Conservation (phyloP, 768 basidiomycete genomes). For the Phylloporus scabripes region DNA sequence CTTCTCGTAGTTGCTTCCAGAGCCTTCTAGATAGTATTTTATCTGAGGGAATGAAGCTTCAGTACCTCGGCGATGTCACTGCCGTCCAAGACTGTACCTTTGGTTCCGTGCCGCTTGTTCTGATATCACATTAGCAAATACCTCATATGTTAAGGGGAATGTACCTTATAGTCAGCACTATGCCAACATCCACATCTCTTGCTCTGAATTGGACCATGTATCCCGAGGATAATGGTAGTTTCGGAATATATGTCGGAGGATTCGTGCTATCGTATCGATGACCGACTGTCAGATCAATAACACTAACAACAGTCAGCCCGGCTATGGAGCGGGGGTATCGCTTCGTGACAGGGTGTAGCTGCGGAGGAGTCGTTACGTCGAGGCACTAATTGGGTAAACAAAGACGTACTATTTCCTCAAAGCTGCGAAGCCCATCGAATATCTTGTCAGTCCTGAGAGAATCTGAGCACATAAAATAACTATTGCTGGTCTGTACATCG, state of each 20-base stretch:
- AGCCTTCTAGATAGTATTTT: slow-evolving; percentile 87
- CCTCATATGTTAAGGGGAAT: slow-evolving; percentile 10
- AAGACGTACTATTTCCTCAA: slow-evolving; percentile 35
- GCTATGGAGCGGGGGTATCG: slow-evolving; percentile 61
- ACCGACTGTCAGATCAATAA: slow-evolving; percentile 64
- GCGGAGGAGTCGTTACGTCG: slow-evolving; percentile 1
- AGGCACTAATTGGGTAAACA: not conserved
- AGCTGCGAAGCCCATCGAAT: slow-evolving; percentile 61
- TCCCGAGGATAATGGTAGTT: slow-evolving; percentile 66
- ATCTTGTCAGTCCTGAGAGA: slow-evolving; percentile 61
- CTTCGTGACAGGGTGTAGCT: slow-evolving; percentile 19
- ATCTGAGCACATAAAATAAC: slow-evolving; percentile 75
- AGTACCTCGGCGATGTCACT: not conserved
- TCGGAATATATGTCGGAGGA: slow-evolving; percentile 56
- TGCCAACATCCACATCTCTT: slow-evolving; percentile 36
- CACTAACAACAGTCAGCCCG: slow-evolving; percentile 50
- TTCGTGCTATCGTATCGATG: slow-evolving; percentile 71
- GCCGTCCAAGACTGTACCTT: slow-evolving; percentile 45
- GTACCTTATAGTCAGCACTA: slow-evolving; percentile 69
- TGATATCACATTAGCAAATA: slow-evolving; percentile 18
- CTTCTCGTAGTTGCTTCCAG: slow-evolving; percentile 43
- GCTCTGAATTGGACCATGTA: slow-evolving; percentile 85
- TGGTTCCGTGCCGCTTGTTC: slow-evolving; percentile 88
- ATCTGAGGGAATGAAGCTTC: slow-evolving; percentile 41
- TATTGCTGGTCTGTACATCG: slow-evolving; percentile 62